phyloP scores from a whole-genome alignment of 345 rosid genomes.

The Arabidopsis arenosa region DNA sequence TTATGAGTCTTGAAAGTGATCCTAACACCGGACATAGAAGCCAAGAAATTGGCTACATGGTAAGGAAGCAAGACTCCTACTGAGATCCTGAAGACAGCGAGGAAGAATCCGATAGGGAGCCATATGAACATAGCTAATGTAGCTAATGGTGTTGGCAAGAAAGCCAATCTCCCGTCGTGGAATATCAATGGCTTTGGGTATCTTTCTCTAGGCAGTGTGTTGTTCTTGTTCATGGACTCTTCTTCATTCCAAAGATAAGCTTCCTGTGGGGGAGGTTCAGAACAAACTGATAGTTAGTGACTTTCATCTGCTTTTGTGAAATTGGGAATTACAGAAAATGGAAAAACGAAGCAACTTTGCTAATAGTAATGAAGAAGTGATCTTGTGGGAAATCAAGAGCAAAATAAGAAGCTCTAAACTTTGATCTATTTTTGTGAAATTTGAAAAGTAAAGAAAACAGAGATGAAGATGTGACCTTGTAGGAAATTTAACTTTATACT shows the following conservation, averaged over 20 bases:
- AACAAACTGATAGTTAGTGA: neutral
- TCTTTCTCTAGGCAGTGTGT: conserved; percentile 65
- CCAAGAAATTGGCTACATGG: conserved; percentile 54
- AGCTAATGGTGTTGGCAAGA: conserved; percentile 84
- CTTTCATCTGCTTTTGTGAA: neutral
- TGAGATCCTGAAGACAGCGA: conserved; percentile 66
- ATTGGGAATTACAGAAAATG: neutral
- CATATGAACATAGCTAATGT: conserved; percentile 74
- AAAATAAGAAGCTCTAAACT: too few species aligned
- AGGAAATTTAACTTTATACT: neutral
- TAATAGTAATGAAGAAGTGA: neutral
- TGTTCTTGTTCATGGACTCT: conserved; percentile 46
- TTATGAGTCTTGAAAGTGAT: conserved; percentile 43
- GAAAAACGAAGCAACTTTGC: neutral
- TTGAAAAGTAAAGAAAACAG: neutral
- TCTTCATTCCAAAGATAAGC: conserved; percentile 68
- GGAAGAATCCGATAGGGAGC: conserved; percentile 72
- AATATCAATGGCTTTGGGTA: conserved; percentile 89
- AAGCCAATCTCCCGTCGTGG: conserved; percentile 97
- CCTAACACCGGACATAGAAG: conserved; percentile 55
- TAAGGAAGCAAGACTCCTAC: conserved; percentile 70
- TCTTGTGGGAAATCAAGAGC: neutral
- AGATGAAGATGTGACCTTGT: neutral
- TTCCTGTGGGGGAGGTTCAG: conserved; percentile 52
- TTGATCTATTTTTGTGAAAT: neutral